phyloP scores from a whole-genome alignment of 1,284 basidiomycete species.

The Leccinum insolens region DNA sequence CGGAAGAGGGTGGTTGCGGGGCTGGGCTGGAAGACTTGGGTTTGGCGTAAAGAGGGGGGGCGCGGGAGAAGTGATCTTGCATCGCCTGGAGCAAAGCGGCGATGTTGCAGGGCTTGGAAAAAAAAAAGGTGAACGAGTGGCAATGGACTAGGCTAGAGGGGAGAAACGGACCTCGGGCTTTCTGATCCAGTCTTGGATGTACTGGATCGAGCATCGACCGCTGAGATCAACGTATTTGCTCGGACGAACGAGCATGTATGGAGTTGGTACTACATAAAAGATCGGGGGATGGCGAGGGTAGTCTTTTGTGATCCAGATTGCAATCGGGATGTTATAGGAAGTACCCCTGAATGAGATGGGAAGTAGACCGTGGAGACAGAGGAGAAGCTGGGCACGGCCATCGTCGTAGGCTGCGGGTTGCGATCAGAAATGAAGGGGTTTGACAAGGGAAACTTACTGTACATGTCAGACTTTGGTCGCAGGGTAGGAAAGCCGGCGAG shows the following conservation, averaged over 20 bases:
- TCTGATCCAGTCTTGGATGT: conserved; percentile 76
- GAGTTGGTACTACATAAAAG: conserved; percentile 91
- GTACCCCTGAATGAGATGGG: conserved; percentile 80
- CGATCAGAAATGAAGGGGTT: conserved; percentile 6
- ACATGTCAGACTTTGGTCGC: conserved; percentile 89
- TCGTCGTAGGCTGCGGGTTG: conserved; percentile 81
- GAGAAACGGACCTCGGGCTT: conserved; percentile 77
- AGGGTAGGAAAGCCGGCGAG: conserved; percentile 68
- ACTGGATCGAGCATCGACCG: conserved; percentile 73
- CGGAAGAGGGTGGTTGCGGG: conserved; percentile 29
- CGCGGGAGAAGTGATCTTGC: conserved; percentile 79
- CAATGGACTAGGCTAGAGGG: conserved; percentile 17
- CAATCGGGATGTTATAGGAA: conserved; percentile 93
- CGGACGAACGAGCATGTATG: conserved; percentile 86
- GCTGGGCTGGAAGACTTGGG: conserved; percentile 45
- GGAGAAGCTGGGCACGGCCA: conserved; percentile 87
- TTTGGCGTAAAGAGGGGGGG: conserved; percentile 92
- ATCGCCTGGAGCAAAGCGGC: conserved; percentile 69
- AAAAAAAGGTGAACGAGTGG: conserved; percentile 12
- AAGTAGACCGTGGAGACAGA: conserved; percentile 89
- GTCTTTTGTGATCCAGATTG: conserved; percentile 84
- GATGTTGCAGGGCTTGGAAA: conserved; percentile 67
- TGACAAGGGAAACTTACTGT: conserved; percentile 60
- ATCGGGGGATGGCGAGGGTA: conserved; percentile 86
- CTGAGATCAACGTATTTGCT: conserved; percentile 81